phyloP scores from a whole-genome alignment of 768 basidiomycete species.

The Dendrothele bispora region DNA sequence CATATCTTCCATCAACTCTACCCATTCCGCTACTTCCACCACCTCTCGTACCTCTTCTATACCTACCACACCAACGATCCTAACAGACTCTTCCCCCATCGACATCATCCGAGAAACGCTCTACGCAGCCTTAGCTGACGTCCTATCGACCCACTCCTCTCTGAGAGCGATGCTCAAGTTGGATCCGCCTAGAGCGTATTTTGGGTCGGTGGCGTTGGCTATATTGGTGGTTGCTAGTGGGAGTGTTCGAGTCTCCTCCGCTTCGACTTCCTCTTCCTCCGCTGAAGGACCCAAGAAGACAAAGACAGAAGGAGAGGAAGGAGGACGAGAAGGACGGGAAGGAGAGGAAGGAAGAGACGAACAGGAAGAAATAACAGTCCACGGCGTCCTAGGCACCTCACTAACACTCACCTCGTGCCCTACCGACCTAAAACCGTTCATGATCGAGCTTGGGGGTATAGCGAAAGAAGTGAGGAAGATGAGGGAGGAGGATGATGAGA shows the following conservation, averaged over 20 bases:
- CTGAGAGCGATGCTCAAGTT: constrained; percentile 55
- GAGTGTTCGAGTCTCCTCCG: too few relatives aligned
- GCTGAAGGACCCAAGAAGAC: too few relatives aligned
- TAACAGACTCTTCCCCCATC: constrained; percentile 60
- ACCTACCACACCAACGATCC: constrained; percentile 43
- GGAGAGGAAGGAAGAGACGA: too few relatives aligned
- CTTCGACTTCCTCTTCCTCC: constrained; percentile 47
- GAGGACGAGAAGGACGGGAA: too few relatives aligned
- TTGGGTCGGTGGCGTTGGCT: constrained; percentile 70
- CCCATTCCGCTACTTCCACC: too few relatives aligned
- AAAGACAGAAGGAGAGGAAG: too few relatives aligned
- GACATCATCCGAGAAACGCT: constrained; percentile 84
- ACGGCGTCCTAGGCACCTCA: constrained; percentile 56
- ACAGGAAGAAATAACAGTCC: too few relatives aligned
- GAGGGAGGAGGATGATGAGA: constrained; percentile 51
- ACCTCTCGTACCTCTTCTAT: too few relatives aligned
- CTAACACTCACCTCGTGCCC: constrained; percentile 67
- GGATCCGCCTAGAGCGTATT: constrained; percentile 78
- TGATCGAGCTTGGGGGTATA: constrained; percentile 61
- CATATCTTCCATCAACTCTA: too few relatives aligned
- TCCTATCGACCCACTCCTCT: constrained; percentile 52
- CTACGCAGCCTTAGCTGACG: constrained; percentile 80
- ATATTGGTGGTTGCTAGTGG: constrained; percentile 71
- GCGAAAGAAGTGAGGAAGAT: constrained; percentile 49
- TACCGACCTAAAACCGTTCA: constrained; percentile 60